phyloP scores from a whole-genome alignment of 257 asterid species.

The Nicotiana undulata region DNA sequence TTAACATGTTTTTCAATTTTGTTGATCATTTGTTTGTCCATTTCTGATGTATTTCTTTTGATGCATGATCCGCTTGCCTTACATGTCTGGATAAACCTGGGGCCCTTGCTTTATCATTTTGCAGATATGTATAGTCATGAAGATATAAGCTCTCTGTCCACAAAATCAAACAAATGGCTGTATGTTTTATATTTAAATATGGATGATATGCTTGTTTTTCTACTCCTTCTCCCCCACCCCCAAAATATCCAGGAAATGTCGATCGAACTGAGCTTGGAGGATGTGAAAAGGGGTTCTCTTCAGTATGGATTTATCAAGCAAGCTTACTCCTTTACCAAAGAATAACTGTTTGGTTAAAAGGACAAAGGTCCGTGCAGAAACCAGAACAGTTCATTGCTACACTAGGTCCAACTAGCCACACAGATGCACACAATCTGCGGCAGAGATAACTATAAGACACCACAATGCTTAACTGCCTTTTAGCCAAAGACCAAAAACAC shows the following conservation, averaged over 20 bases:
- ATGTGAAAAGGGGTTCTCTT: slow-evolving; percentile 72
- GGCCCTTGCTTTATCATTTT: slow-evolving; percentile 94
- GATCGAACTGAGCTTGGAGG: slow-evolving; percentile 93
- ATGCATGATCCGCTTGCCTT: background rate
- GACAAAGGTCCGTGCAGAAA: no score
- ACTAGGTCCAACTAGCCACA: no score
- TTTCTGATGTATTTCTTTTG: slow-evolving; percentile 17
- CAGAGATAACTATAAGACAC: no score
- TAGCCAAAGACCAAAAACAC: no score
- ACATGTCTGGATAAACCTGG: slow-evolving; percentile 96
- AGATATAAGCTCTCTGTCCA: slow-evolving; percentile 50
- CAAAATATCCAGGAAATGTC: slow-evolving; percentile 70
- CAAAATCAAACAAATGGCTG: background rate
- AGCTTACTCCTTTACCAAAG: no score
- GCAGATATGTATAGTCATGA: slow-evolving; percentile 74
- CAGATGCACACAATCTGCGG: no score
- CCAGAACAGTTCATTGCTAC: no score
- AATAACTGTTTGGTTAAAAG: no score
- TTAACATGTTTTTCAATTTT: slow-evolving; percentile 5
- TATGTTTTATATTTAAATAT: background rate
- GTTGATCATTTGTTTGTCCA: background rate
- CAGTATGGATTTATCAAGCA: slow-evolving; percentile 81
- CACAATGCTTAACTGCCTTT: no score
- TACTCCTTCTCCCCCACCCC: slow-evolving; percentile 8
- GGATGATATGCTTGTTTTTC: slow-evolving; percentile 2